Evolutionary conservation across 78 protist species (phyloP), one percentile per base, ranked within the genome.

Genomic region (Bigelowiella natans): DNA sequence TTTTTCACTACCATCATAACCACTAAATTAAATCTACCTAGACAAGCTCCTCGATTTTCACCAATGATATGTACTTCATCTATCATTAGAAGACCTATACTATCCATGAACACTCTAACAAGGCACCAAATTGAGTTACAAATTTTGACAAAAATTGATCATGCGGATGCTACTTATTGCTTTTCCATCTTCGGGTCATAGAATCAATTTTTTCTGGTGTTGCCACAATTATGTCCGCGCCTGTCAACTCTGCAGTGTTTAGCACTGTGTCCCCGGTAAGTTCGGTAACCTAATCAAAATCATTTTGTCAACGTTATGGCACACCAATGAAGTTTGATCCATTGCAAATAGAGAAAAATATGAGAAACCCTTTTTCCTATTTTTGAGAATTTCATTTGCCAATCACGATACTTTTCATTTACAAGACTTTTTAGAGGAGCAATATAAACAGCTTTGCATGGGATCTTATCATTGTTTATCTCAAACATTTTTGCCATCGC

Each of bases 21-120:
- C n/a, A n/a, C n/a, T n/a, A n/a, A n/a, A n/a, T 18, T 51, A 18
- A 26, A 51, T 18, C 34, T 7, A 51, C 73, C 73, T 51, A 51
- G 73, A 18, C 73, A 51, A 85, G 87, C 51, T 7, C 87, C 87
- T 29, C 87, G 87, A 18, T 85, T 18, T 37, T 37, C 36, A 37
- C 87, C 87, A 34, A 85, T 34, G 38, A 85, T 7, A 11, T 85
- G 87, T 28, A 85, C 18, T 11, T 88, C 93, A 73, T 88, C 93
- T 39, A 83, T n/a, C 2, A 92, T 63, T 2, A 29, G 36, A n/a
- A 92, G 91, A n/a, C 92, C 92, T 7, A 90, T 51, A 51, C 73
- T 26, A 18, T 51, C 73, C 73, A 51, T 51, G 18, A 51, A 51
- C 73, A 51, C 73, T 7, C 34, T n/a, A n/a, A n/a, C n/a, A n/a